Base-by-base conservation (phyloP, 2,329 filamentous ascomycete species). In the Penicillium brasilianum region DNA sequence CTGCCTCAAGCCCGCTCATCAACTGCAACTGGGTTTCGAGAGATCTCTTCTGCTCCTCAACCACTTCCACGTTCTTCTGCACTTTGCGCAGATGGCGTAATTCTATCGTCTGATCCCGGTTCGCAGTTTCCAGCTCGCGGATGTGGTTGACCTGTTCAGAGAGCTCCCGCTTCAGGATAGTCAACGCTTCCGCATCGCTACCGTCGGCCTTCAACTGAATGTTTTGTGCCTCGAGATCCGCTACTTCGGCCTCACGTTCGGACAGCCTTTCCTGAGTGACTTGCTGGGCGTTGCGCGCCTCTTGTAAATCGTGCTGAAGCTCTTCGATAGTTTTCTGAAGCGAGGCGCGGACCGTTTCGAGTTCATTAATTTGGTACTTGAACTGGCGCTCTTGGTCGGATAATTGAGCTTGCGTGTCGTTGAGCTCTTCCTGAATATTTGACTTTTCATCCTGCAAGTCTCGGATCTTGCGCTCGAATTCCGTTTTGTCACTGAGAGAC, bases 141-240 rank as follows among this genome's bases (percentile, higher is more conserved):
- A 97, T 96, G 72, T 98, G 93, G n/a, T 87, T 84, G 0, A 99
- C 91, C 73, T 98, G 95, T 66, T 97, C 93, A 0, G 90, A 89
- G 4, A 99, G 84, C 77, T 99, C 93, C 66, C 88, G 87, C 74
- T 94, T 92, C 69, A 99, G 90, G 36, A 97, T 87, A 5, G 85
- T 87, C 71, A 98, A 84, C 0, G 92, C 95, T 67, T 97, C 93
- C 0, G 88, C 87, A 74, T 97, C 94, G 10, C 90, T 92, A 1
- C 91, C 91, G 70, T 95, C 91, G 0, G 93, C 91, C 73, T 94
- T 97, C 5, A 97, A 80, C 34, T 89, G 85, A 56, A 97, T 79
- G 9, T 97, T 87, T 57, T 98, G 92, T 0, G 90, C 88, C 77
- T 98, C 93, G 10, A 98, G 79, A 13, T 87, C 81, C 0, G 89